Percentiles rank a stretch among this genome's conserved stretches.
Conservation (phyloP, 805 yeast species). For the Starmerella potacharoeniae region DNA sequence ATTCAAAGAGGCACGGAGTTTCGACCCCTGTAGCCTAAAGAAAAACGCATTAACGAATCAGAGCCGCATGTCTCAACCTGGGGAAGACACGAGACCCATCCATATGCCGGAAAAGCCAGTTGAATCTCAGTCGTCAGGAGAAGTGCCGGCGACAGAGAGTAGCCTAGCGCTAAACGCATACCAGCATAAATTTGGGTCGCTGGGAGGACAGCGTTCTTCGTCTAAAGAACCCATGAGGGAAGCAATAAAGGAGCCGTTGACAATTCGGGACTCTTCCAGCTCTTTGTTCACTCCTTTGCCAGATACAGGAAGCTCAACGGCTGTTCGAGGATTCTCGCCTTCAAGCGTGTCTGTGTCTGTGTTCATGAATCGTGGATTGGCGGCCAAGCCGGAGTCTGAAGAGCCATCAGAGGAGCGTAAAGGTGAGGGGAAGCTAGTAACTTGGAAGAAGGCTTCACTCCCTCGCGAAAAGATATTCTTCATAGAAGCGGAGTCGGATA, state of each 20-base stretch:
- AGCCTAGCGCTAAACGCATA: neutral
- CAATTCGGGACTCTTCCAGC: neutral
- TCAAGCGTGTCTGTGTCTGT: conserved; percentile 32
- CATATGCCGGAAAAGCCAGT: neutral
- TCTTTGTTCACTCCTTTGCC: neutral
- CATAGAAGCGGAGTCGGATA: conserved; percentile 32
- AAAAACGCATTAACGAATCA: neutral
- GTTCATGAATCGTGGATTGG: conserved; percentile 20
- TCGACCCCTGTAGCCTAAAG: neutral
- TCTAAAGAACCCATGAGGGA: neutral
- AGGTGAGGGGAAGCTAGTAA: neutral
- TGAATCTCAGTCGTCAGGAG: neutral
- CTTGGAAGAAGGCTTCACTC: conserved; percentile 11
- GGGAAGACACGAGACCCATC: neutral
- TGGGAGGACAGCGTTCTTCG: neutral
- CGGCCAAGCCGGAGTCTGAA: neutral
- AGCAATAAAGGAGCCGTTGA: neutral
- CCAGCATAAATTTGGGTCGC: neutral
- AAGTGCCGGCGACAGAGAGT: neutral
- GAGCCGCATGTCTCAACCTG: neutral
- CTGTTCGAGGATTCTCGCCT: conserved; percentile 32
- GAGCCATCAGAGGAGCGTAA: neutral
- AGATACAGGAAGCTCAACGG: conserved; percentile 5
- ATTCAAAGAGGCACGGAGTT: conserved; percentile 4
- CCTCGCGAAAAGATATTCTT: conserved; percentile 31